phyloP scores from a whole-genome alignment of 352 stramenopile genomes.

The Pythium sp. region DNA sequence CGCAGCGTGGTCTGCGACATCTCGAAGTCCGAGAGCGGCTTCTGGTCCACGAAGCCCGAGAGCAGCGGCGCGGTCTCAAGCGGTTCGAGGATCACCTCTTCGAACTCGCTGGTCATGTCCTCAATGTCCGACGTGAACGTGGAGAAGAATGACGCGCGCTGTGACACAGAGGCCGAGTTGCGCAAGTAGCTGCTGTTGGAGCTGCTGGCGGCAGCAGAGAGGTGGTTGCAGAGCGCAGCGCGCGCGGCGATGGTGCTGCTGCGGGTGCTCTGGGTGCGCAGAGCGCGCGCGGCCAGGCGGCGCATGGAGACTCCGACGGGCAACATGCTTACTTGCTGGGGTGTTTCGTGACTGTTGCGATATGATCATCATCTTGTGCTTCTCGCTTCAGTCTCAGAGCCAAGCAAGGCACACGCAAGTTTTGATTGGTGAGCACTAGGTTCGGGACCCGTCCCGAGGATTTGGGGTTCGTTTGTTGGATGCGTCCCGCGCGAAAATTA shows the following conservation, averaged over 20 bases:
- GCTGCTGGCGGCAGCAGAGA: constrained; percentile 42
- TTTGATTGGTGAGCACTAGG: constrained; percentile 15
- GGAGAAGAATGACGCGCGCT: constrained; percentile 11
- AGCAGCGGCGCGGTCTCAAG: constrained; percentile 13
- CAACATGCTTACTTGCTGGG: constrained; percentile 23
- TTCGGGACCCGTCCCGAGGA: constrained; percentile 20
- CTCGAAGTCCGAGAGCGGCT: constrained; percentile 63
- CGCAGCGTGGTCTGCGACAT: constrained; percentile 51
- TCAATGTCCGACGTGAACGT: constrained; percentile 21
- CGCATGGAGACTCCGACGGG: constrained; percentile 29
- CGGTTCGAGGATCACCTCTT: constrained; percentile 50
- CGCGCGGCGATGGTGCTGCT: constrained; percentile 2
- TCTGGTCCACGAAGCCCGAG: constrained; percentile 70
- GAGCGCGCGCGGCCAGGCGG: constrained; percentile 19
- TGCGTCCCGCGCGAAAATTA: neutral
- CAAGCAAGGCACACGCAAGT: neutral
- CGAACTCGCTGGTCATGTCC: constrained; percentile 18
- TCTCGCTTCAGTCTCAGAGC: constrained; percentile 6
- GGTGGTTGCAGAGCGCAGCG: constrained; percentile 14
- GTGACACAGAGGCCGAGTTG: constrained; percentile 47
- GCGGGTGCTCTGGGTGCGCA: constrained; percentile 9
- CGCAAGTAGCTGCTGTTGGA: constrained; percentile 54
- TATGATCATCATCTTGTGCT: neutral
- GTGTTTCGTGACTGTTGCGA: constrained; percentile 17
- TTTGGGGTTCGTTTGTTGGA: neutral